Evolutionary conservation across 2,329 filamentous ascomycete genomes (phyloP), one percentile per base, ranked within the genome.

Genomic region (Microsporum audouinii): DNA sequence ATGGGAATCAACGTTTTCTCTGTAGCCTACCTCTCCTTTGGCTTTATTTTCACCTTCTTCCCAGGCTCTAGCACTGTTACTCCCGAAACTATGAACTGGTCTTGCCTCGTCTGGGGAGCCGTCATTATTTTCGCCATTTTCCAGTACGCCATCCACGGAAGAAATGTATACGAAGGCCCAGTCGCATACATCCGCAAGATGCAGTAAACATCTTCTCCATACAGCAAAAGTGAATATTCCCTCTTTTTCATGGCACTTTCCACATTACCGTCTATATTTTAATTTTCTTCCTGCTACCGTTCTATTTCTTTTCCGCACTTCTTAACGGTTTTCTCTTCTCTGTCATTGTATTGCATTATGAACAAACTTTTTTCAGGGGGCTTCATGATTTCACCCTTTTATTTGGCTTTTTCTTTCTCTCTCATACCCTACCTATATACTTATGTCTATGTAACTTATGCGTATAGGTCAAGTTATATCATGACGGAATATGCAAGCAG

Each of bases 61-160:
- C 73, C 73, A 0, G 67, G 69, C 0, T 60, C 63, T 0, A 61
- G 71, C 0, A 68, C 71, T 2, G 70, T 74, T 29, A 72, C 70
- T 0, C 68, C 65, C 1, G 62, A 65, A 43, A 73, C 71, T 49
- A 75, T 76, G 73, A 76, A 76, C 57, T 75, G 73, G 62, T 70
- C 72, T 0, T 64, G 68, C 2, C 71, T 72, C 0, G 70, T 75
- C 3, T 73, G 73, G 59, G 65, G 56, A n/a, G 63, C 57, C 5
- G 64, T 65, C 2, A 45, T 62, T 56, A 57, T 65, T 8, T 63
- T 65, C 53, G 65, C 65, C 4, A 58, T 65, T 45, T 23, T 57
- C 33, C 61, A 64, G n/a, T 66, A 63, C 38, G 29, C 64, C 45
- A 8, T 66, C 7, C 63, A 63, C 17, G 65, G 64, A 31, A 59